Percentiles rank a stretch among this genome's conserved stretches.
phyloP scores from a whole-genome alignment of 1,139 yeast genomes.

The Scheffersomyces parashehatae region DNA sequence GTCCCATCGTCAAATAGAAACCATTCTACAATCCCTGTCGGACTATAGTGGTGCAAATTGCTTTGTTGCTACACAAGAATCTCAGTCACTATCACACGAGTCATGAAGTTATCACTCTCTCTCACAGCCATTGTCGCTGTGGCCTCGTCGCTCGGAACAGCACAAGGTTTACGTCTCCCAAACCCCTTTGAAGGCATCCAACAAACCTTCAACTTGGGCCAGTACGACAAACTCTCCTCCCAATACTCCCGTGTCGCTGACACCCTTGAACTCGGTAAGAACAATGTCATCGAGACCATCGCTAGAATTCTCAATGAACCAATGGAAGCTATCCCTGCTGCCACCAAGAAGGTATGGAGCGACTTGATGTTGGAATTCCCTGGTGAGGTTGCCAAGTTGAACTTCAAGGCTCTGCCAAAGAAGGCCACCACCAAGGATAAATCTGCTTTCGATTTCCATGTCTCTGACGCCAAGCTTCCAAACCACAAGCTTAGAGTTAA shows the following conservation, averaged over 20 bases:
- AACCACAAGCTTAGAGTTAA: slow-evolving; percentile 64
- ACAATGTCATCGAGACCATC: slow-evolving; percentile 29
- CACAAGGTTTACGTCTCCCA: slow-evolving; percentile 35
- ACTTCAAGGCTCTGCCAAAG: slow-evolving; percentile 52
- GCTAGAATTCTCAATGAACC: slow-evolving; percentile 48
- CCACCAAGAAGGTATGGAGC: slow-evolving; percentile 55
- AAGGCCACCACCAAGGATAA: slow-evolving; percentile 33
- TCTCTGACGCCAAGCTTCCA: slow-evolving; percentile 45
- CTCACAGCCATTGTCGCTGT: slow-evolving; percentile 24
- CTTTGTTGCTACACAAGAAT: too few relatives aligned
- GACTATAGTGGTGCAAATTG: too few relatives aligned
- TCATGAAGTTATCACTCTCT: slow-evolving; percentile 32
- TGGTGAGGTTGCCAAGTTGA: slow-evolving; percentile 46
- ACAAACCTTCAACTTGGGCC: slow-evolving; percentile 24
- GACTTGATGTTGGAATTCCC: slow-evolving; percentile 64
- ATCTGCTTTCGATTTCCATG: slow-evolving; percentile 58
- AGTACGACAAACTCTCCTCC: slow-evolving; percentile 10
- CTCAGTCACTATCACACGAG: too few relatives aligned
- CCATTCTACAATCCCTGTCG: too few relatives aligned
- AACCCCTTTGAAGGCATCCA: slow-evolving; percentile 29
- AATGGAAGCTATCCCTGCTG: slow-evolving; percentile 45
- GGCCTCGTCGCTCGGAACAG: slow-evolving; percentile 20
- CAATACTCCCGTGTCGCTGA: slow-evolving; percentile 17
- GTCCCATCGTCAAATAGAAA: too few relatives aligned
- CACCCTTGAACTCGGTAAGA: slow-evolving; percentile 18